A percentile compares a stretch with the other conserved stretches of the same genome.
Conservation (phyloP, 495 filamentous ascomycete species). For the Tetracladium setigerum region DNA sequence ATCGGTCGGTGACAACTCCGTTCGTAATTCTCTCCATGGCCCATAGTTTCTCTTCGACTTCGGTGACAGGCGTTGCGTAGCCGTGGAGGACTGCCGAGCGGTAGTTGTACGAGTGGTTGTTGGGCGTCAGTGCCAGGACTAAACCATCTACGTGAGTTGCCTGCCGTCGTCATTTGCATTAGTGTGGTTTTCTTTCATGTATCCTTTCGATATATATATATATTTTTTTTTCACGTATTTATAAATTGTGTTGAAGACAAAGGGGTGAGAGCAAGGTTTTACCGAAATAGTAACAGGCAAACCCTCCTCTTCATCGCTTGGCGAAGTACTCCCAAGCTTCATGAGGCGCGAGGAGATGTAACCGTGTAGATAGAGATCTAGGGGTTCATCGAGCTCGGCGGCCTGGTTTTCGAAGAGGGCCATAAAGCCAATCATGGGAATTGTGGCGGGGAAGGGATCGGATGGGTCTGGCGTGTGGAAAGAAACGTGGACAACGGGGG, state of each 20-base stretch:
- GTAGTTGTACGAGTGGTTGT: constrained; percentile 82
- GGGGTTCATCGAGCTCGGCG: constrained; percentile 41
- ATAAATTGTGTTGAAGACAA: too few relatives aligned
- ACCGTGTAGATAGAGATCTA: constrained; percentile 83
- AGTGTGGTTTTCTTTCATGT: too few relatives aligned
- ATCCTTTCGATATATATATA: too few relatives aligned
- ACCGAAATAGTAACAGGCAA: constrained; percentile 53
- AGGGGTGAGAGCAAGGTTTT: too few relatives aligned
- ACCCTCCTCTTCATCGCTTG: constrained; percentile 21
- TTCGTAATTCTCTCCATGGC: constrained; percentile 82
- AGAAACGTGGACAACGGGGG: constrained; percentile 74
- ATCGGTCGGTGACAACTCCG: constrained; percentile 59
- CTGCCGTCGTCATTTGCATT: too few relatives aligned
- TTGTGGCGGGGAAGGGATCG: constrained; percentile 64
- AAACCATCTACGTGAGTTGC: constrained; percentile 58
- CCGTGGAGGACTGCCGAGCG: constrained; percentile 77
- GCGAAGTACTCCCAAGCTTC: constrained; percentile 28
- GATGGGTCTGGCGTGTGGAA: constrained; percentile 49
- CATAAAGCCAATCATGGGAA: constrained; percentile 90
- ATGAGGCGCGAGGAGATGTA: constrained; percentile 78
- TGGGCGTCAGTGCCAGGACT: constrained; percentile 58
- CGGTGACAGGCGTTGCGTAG: constrained; percentile 58
- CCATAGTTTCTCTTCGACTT: constrained; percentile 65
- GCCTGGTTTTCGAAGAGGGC: constrained; percentile 56
- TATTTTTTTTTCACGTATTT: too few relatives aligned